Percentiles rank a stretch among this genome's conserved stretches.
These are phyloP conservation scores for Geranium rotundifolium DNA, from an alignment of 345 rosid genomes.

Conservation along the genomic window DNA sequence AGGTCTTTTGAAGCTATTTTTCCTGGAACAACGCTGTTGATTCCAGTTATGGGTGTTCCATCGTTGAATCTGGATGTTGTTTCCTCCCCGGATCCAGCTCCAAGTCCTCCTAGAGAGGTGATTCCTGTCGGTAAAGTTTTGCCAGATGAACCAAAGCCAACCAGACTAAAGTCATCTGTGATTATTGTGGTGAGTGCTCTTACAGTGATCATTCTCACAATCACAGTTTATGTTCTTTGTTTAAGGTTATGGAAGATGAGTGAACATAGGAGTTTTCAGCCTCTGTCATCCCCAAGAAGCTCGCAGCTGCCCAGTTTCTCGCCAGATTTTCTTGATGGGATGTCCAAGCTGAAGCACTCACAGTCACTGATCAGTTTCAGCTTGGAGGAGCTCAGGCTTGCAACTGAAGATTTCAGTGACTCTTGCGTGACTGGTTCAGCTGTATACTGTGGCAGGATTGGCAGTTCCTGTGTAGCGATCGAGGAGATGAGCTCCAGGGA, in stretches of 20 bases:
- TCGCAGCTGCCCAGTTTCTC: conserved; percentile 15
- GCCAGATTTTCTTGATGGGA: conserved; percentile 19
- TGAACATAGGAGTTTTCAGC: conserved; percentile 14
- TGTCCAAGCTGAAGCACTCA: conserved; percentile 23
- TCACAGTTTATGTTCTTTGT: conserved; percentile 1
- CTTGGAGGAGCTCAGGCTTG: conserved; percentile 24
- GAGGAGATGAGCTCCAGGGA: conserved; percentile 16
- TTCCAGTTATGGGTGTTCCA: conserved; percentile 15
- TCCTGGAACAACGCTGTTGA: conserved; percentile 23
- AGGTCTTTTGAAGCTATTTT: conserved; percentile 9
- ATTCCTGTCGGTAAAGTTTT: conserved; percentile 9
- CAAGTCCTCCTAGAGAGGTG: conserved; percentile 15
- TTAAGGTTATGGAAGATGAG: conserved; percentile 1
- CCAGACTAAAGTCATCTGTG: background rate
- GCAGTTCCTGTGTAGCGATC: conserved; percentile 14
- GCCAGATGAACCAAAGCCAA: conserved; percentile 4
- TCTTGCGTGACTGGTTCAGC: conserved; percentile 15
- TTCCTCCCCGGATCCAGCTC: conserved; percentile 2
- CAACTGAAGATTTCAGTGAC: conserved; percentile 21
- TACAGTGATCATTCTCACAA: conserved; percentile 6
- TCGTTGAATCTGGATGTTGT: conserved; percentile 10
- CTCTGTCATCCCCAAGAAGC: conserved; percentile 10
- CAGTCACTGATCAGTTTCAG: conserved; percentile 16
- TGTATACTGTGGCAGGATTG: conserved; percentile 14
- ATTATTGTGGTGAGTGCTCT: conserved; percentile 12